Conservation (phyloP, 2,329 filamentous ascomycete genomes). For the Nemania serpens region DNA sequence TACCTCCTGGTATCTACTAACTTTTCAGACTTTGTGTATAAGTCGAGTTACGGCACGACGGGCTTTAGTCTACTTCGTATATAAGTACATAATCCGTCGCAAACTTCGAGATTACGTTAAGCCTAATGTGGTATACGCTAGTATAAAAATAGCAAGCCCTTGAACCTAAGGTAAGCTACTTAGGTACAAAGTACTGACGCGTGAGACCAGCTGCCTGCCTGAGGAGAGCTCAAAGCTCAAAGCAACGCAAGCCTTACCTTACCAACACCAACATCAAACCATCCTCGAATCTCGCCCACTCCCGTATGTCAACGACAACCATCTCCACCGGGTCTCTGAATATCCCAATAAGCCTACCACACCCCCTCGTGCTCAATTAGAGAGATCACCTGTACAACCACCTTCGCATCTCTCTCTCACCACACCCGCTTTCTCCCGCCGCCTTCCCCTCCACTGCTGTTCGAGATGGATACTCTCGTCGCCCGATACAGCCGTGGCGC, state of each 20-base stretch:
- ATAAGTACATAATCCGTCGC: too few relatives aligned
- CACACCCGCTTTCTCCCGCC: not conserved
- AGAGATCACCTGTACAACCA: not conserved
- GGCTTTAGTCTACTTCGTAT: too few relatives aligned
- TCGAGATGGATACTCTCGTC: slow-evolving; percentile 86
- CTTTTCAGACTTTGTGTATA: too few relatives aligned
- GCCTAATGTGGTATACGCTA: too few relatives aligned
- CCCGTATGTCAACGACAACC: slow-evolving; percentile 26
- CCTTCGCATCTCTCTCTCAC: too few relatives aligned
- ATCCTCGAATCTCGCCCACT: slow-evolving; percentile 15
- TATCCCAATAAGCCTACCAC: slow-evolving; percentile 2
- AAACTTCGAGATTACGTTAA: too few relatives aligned
- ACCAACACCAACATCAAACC: slow-evolving; percentile 15
- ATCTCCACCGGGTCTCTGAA: not conserved
- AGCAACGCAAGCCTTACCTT: slow-evolving; percentile 7
- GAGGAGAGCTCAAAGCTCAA: slow-evolving; percentile 5
- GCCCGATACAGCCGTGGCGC: slow-evolving; percentile 85
- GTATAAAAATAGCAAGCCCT: too few relatives aligned
- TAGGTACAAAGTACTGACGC: slow-evolving; percentile 30
- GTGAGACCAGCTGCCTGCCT: slow-evolving; percentile 42
- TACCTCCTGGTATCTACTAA: too few relatives aligned
- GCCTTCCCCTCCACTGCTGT: slow-evolving; percentile 6
- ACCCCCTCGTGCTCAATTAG: slow-evolving; percentile 10
- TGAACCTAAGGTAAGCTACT: slow-evolving; percentile 27
- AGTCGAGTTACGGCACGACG: too few relatives aligned